Conservation (phyloP, 2,329 filamentous ascomycete genomes). For the Leptographium galeiforme region DNA sequence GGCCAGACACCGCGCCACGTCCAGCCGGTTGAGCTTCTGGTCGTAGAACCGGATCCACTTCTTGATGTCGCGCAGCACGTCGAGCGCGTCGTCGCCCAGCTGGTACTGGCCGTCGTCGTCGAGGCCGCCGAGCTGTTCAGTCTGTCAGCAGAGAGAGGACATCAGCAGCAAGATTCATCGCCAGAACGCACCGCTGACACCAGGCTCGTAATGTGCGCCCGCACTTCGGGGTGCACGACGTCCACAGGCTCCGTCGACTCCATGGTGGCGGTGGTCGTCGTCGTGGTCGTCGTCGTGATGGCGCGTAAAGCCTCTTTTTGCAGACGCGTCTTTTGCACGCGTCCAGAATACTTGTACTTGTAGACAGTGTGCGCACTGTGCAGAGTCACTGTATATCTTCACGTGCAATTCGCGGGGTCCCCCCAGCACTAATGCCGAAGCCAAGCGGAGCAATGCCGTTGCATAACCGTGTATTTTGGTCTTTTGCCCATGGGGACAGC, state of each 20-base stretch:
- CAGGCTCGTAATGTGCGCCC: constrained; percentile 85
- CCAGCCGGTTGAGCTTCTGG: constrained; percentile 83
- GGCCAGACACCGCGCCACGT: constrained; percentile 83
- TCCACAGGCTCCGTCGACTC: constrained; percentile 40
- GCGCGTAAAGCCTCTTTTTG: too few species aligned
- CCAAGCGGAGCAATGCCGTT: not conserved
- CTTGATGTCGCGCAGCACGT: constrained; percentile 84
- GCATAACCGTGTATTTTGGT: not conserved
- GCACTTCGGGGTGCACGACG: constrained; percentile 79
- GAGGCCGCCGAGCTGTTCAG: constrained; percentile 62
- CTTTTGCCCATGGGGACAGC: not conserved
- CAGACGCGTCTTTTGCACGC: too few species aligned
- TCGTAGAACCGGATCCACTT: constrained; percentile 93
- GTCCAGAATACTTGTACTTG: not conserved
- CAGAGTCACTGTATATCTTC: not conserved
- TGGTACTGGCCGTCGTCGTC: constrained; percentile 74
- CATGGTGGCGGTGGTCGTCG: constrained; percentile 24
- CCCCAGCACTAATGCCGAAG: not conserved
- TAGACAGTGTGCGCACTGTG: not conserved
- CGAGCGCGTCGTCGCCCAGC: constrained; percentile 83
- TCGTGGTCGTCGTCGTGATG: too few species aligned
- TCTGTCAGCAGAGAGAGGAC: constrained; percentile 11
- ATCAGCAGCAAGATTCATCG: too few species aligned
- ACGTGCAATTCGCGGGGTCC: constrained; percentile 1
- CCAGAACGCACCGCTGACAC: constrained; percentile 78